Base-by-base conservation (phyloP, 2,329 filamentous ascomycete genomes). In the Clonostachys byssicola region DNA sequence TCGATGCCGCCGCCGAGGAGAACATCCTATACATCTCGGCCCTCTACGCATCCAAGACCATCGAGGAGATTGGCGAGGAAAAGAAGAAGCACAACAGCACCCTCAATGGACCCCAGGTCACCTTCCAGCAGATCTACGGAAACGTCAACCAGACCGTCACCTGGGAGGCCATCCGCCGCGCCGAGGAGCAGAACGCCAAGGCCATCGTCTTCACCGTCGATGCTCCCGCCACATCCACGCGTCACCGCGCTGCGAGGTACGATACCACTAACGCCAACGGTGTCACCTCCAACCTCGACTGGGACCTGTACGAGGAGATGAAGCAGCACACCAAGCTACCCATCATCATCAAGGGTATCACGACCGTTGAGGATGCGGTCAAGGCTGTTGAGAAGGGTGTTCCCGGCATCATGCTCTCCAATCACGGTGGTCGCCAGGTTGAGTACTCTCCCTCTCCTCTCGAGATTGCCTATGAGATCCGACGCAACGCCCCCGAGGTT, bases 1-100 rank as follows among this genome's bases (percentile, higher is more conserved):
- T 77, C 46, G 67, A 72, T 60, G 74, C 66, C 39, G 75, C 77
- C 10, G 72, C 61, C 9, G 59, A 63, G 14, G 69, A 66, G 7
- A 62, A 72, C 46, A 75, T 80, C 45, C 66, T 78, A 4, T 80
- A 80, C 59, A 73, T 78, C 47, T 62, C 65, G 23, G 60, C 66
- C 4, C 57, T 65, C 14, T 64, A 56, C 42, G 63, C 67, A 23
- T 55, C 53, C 39, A 53, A 60, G 40, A 55, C 59, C 23, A 64
- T 71, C 23, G 62, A 70, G 53, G 52, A 68, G 53, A 70, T 72
- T 48, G 58, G 61, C 20, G 61, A 56, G 12, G 64, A 58, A 46
- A 68, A 67, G 54, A 56, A 56, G 12, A 50, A 61, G 46, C 23
- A 30, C 23, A 30, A 30, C 23, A 30, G 23, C 23, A n/a, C 36